Evolutionary conservation across 2,329 filamentous ascomycete species (phyloP).

Genomic region (Paecilomyces dactylethromorphus): DNA sequence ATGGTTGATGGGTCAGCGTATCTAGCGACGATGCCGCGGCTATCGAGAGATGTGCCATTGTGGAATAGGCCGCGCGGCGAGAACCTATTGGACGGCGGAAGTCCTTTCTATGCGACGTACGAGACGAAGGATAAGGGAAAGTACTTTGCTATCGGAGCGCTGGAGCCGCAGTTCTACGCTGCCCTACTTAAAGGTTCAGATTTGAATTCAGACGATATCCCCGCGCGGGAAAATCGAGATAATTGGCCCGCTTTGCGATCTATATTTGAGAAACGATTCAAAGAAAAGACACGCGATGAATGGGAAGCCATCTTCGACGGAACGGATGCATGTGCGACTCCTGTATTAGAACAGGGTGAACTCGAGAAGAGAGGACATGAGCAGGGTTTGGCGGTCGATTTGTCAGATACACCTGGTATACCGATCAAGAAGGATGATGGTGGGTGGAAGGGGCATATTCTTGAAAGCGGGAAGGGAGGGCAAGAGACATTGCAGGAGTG

Average conservation of each 20-base stretch:
- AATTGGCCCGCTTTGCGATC: conserved; percentile 63
- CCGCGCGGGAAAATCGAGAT: conserved; percentile 50
- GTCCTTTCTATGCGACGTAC: conserved; percentile 86
- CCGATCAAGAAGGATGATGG: conserved; percentile 53
- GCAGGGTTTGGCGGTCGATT: conserved; percentile 38
- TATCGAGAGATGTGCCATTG: conserved; percentile 56
- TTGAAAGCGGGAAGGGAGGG: conserved; percentile 65
- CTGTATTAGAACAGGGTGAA: conserved; percentile 70
- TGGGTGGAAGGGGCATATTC: conserved; percentile 56
- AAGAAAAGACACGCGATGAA: neutral
- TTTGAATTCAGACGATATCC: conserved; percentile 42
- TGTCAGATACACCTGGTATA: conserved; percentile 64
- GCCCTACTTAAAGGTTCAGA: conserved; percentile 61
- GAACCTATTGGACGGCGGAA: conserved; percentile 77
- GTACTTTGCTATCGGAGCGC: conserved; percentile 81
- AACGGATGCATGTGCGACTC: conserved; percentile 88
- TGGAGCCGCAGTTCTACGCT: conserved; percentile 81
- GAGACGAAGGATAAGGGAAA: conserved; percentile 66
- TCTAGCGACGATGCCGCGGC: conserved; percentile 68
- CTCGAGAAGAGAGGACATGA: conserved; percentile 54
- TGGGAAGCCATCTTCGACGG: conserved; percentile 63
- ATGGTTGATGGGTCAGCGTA: conserved; percentile 91
- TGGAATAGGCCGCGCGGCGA: conserved; percentile 62
- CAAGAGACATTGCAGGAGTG: conserved; percentile 63
- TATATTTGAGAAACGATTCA: conserved; percentile 60